Conservation (phyloP, 108 stramenopile genomes). For the Seminavis robusta region DNA sequence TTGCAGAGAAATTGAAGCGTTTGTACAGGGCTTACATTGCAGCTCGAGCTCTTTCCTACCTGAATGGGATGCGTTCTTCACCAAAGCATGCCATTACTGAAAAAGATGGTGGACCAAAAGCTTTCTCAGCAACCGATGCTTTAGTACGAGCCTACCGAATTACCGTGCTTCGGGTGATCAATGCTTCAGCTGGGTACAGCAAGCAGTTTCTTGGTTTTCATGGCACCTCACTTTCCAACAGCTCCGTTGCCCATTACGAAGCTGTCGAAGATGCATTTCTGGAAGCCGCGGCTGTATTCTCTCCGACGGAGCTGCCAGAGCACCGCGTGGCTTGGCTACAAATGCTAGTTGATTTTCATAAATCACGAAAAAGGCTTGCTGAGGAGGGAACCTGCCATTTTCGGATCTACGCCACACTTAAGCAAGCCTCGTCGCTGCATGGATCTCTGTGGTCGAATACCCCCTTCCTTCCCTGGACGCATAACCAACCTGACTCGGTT, state of each 20-base stretch:
- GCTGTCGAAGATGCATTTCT: constrained; percentile 86
- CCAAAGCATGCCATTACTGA: too few relatives aligned
- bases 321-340: constrained; percentile 81
- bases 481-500: constrained; percentile 48
- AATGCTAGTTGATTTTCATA: constrained; percentile 84
- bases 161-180: constrained; percentile 72
- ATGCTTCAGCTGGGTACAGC: constrained; percentile 72
- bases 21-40: constrained; percentile 82
- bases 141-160: constrained; percentile 61
- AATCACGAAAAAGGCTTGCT: constrained; percentile 62
- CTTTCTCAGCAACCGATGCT: constrained; percentile 35
- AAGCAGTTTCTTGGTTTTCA: constrained; percentile 83
- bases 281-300: constrained; percentile 84
- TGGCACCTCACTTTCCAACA: constrained; percentile 34
- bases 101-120: constrained; percentile 13
- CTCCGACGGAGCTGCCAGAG: constrained; percentile 81
- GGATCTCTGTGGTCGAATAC: constrained; percentile 79
- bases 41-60: constrained; percentile 72
- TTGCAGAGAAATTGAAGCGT: constrained; percentile 83
- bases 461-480: constrained; percentile 85
- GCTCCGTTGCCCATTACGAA: constrained; percentile 69
- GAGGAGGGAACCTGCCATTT: constrained; percentile 87
- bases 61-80: constrained; percentile 30
- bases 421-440: constrained; percentile 67
- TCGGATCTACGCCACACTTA: constrained; percentile 70